Evolutionary conservation across 345 rosid genomes (phyloP).

Genomic region (Euphorbia peplus): DNA sequence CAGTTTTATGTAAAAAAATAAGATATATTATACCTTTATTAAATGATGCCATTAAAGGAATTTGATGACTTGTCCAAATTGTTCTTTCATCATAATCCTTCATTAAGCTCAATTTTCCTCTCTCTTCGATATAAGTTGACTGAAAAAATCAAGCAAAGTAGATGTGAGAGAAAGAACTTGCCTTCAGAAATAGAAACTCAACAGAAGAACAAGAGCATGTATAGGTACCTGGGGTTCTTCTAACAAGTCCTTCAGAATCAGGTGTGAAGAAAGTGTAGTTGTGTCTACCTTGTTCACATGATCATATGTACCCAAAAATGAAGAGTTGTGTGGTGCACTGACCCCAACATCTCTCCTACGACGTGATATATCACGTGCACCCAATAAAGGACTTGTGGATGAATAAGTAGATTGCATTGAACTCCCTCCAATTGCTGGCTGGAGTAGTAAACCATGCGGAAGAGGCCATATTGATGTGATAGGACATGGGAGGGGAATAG

Average conservation of each 20-base stretch:
- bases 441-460: slow-evolving; percentile 84
- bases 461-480: slow-evolving; percentile 87
- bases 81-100: slow-evolving; percentile 85
- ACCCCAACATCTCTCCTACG: slow-evolving; percentile 62
- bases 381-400: slow-evolving; percentile 51
- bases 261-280: slow-evolving; percentile 55
- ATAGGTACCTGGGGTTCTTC: slow-evolving; percentile 76
- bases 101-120: slow-evolving; percentile 75
- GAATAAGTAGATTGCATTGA: slow-evolving; percentile 38
- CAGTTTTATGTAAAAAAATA: background rate
- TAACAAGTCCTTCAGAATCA: slow-evolving; percentile 71
- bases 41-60: slow-evolving; percentile 85
- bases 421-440: slow-evolving; percentile 56
- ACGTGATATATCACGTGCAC: slow-evolving; percentile 48
- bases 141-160: slow-evolving; percentile 32
- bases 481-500: slow-evolving; percentile 61
- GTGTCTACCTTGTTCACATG: slow-evolving; percentile 45
- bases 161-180: slow-evolving; percentile 5
- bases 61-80: slow-evolving; percentile 80
- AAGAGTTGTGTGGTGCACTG: slow-evolving; percentile 42
- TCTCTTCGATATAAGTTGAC: slow-evolving; percentile 75
- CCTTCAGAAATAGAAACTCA: slow-evolving; percentile 10
- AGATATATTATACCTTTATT: slow-evolving; percentile 59
- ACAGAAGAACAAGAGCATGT: slow-evolving; percentile 7
- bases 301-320: slow-evolving; percentile 38